Conservation (phyloP, 331 rosid species). For the Malus hybrid region DNA sequence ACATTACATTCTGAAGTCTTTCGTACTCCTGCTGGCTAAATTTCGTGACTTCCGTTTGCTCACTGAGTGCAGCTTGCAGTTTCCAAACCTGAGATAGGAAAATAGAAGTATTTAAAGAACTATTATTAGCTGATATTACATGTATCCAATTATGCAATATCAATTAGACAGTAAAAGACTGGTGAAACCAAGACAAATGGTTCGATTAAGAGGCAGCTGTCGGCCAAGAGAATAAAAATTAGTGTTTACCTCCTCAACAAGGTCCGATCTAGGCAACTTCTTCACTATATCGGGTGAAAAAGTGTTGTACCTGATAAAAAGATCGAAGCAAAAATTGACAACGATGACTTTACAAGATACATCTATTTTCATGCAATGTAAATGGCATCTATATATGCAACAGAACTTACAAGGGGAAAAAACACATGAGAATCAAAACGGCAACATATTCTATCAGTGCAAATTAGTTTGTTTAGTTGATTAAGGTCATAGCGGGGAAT, state of each 20-base stretch:
- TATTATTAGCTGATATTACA: not conserved
- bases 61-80: slow-evolving; percentile 76
- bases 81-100: slow-evolving; percentile 57
- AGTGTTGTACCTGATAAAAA: slow-evolving; percentile 40
- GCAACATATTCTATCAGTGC: not conserved
- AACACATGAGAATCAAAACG: not conserved
- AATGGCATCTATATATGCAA: not conserved
- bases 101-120: not conserved
- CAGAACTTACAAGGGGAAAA: not conserved
- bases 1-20: slow-evolving; percentile 68
- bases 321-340: not conserved
- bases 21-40: slow-evolving; percentile 70
- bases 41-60: slow-evolving; percentile 73
- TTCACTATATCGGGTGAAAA: slow-evolving; percentile 48
- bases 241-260: slow-evolving; percentile 41
- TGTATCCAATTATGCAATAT: not conserved
- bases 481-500: no score
- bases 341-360: not conserved
- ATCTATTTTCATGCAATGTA: not conserved
- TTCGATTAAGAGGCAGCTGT: not conserved
- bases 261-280: slow-evolving; percentile 46
- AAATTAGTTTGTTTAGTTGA: no score
- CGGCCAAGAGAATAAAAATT: not conserved
- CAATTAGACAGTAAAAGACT: not conserved
- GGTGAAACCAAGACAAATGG: not conserved